Conservation (phyloP, 2,329 filamentous ascomycete species). For the Fusarium musae region DNA sequence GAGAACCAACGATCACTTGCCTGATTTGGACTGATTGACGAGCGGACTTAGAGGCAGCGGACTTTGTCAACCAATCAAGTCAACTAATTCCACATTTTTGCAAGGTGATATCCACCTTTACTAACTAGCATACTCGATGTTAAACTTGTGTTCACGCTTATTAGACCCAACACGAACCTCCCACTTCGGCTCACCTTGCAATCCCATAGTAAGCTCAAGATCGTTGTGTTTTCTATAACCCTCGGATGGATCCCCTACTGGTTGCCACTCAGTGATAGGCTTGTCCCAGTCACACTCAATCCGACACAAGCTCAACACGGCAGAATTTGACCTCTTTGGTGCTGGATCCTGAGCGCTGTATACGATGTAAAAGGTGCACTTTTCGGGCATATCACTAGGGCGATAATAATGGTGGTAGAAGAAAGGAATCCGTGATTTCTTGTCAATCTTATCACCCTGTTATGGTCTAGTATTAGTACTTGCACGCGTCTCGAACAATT, state of each 20-base stretch:
- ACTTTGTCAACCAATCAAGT: neutral
- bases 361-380: fast-evolving
- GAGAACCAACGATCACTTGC: neutral
- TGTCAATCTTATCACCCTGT: neutral
- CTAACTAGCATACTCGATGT: neutral
- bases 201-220: neutral
- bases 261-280: neutral
- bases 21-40: neutral
- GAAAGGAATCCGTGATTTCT: fast-evolving
- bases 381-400: fast-evolving
- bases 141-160: neutral
- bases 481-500: too few species aligned
- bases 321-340: neutral
- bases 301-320: neutral
- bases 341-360: neutral
- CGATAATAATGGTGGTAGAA: fast-evolving
- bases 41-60: fast-evolving
- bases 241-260: neutral
- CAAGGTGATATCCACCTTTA: too few species aligned
- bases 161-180: neutral
- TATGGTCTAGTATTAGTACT: too few species aligned
- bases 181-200: neutral
- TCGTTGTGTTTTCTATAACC: neutral
- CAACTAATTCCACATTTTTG: too few species aligned
- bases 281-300: neutral